Percentiles rank a stretch among this genome's conserved stretches.
Conservation (phyloP, 192 early-diverging fungal genomes). For the Coemansia sp. region DNA sequence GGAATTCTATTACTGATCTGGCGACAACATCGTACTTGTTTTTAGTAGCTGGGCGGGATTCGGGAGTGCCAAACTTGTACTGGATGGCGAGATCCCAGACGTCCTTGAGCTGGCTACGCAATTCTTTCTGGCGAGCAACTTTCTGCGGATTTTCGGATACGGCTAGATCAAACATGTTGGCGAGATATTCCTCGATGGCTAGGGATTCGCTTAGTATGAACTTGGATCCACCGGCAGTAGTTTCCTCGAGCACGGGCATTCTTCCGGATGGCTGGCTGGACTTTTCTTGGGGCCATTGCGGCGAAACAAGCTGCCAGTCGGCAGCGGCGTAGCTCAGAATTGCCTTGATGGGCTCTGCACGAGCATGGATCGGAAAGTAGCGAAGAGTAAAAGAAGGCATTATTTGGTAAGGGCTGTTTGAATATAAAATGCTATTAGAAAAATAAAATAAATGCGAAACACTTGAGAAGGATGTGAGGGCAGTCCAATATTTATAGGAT, state of each 20-base stretch:
- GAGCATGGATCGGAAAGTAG: constrained; percentile 28
- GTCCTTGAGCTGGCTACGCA: constrained; percentile 23
- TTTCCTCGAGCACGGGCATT: constrained; percentile 53
- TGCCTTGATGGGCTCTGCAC: constrained; percentile 22
- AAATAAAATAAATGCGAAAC: too few species aligned
- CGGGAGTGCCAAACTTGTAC: neutral
- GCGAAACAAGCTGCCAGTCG: constrained; percentile 23
- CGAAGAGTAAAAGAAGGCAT: constrained; percentile 9
- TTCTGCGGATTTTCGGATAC: constrained; percentile 18
- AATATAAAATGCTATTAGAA: neutral
- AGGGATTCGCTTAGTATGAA: constrained; percentile 43
- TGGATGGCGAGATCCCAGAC: neutral
- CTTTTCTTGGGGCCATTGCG: constrained; percentile 50
- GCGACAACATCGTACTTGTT: neutral
- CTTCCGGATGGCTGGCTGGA: constrained; percentile 46
- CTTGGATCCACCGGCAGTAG: constrained; percentile 10
- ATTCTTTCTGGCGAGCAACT: constrained; percentile 29
- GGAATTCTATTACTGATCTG: constrained; percentile 12
- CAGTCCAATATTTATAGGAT: too few species aligned
- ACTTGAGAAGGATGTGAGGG: too few species aligned
- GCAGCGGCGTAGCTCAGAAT: constrained; percentile 47
- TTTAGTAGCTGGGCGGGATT: neutral
- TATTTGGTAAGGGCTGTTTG: neutral
- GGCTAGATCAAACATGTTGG: constrained; percentile 35
- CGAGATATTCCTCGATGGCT: constrained; percentile 54